Evolutionary conservation across 768 basidiomycete species (phyloP), one percentile per base, ranked within the genome.

Genomic region (Kwoniella shandongensis): DNA sequence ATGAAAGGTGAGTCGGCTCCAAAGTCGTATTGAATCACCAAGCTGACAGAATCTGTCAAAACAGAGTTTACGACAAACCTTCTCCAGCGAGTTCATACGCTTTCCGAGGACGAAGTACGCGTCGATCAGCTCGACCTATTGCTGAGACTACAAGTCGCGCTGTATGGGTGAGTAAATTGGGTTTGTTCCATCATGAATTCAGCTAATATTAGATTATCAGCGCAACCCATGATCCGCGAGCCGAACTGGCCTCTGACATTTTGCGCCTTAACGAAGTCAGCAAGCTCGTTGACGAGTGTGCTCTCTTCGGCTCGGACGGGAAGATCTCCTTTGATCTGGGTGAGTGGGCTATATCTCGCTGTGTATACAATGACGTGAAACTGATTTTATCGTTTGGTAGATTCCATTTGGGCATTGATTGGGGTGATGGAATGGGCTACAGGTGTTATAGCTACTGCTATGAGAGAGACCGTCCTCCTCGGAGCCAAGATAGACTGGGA

Each of bases 371-470:
- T 22, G 18, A n/a, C 15, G n/a, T 12, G 2, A 35, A 44, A 40
- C 59, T 61, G 52, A 61, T 22, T n/a, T 18, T 23, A 20, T 20
- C 27, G 26, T 15, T 22, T 57, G 22, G 4, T 39, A 66, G 64
- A 66, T 35, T 61, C 59, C 17, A 59, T 69, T 13, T 69, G 67
- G 67, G 51, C 56, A 25, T 38, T 66, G 23, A 57, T 65, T 27
- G 44, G 46, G 8, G 50, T 64, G 10, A 32, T 61, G 13, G 67
- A 69, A 51, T 69, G 67, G 67, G 44, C 41, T 12, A 42, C 54
- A 2, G 26, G 26, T 5, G 29, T 54, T 18, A 35, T 69, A 2
- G 44, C 49, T 1, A 11, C 11, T 2, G 18, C 56, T 5, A 59
- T 66, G 55, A 35, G 62, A 1, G 53, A 61, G 12, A 20, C 35